Evolutionary conservation across 2,329 filamentous ascomycete genomes (phyloP).

Genomic region (Diaporthe batatas): DNA sequence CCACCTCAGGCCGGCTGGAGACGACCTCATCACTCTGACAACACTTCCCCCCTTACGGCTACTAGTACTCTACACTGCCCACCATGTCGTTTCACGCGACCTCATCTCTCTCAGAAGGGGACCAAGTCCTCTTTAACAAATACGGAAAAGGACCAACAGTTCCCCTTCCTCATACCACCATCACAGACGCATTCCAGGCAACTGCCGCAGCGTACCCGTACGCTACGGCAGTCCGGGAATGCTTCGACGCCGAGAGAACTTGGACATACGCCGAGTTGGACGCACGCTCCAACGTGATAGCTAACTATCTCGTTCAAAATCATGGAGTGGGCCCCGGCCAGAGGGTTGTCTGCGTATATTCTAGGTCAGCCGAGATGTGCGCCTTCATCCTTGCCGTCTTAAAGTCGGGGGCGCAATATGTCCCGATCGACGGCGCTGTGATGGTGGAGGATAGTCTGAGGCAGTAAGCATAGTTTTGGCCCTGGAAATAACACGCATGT

Average conservation of each 20-base stretch:
- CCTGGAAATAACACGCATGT: no score
- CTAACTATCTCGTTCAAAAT: constrained; percentile 52
- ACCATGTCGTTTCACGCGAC: constrained; percentile 47
- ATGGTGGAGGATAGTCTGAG: constrained; percentile 62
- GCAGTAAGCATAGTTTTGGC: constrained; percentile 65
- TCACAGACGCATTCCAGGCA: constrained; percentile 50
- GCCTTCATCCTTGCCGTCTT: constrained; percentile 69
- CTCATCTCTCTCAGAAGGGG: constrained; percentile 45
- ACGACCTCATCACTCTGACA: not conserved
- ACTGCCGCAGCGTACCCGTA: constrained; percentile 53
- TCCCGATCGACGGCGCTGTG: constrained; percentile 69
- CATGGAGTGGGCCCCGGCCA: constrained; percentile 24
- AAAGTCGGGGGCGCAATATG: constrained; percentile 70
- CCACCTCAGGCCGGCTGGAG: not conserved
- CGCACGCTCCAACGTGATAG: constrained; percentile 56
- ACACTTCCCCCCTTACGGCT: constrained; percentile 22
- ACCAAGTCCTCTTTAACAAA: constrained; percentile 46
- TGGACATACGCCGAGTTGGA: constrained; percentile 63
- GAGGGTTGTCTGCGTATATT: constrained; percentile 31
- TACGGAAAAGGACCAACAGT: constrained; percentile 48
- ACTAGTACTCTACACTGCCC: not conserved
- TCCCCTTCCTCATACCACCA: constrained; percentile 51
- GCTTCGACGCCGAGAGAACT: constrained; percentile 47
- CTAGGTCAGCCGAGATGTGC: constrained; percentile 62
- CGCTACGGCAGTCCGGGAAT: constrained; percentile 54